Evolutionary conservation across 2,329 filamentous ascomycete species (phyloP), one percentile per base, ranked within the genome.

Genomic region (Microascus cirrosus): DNA sequence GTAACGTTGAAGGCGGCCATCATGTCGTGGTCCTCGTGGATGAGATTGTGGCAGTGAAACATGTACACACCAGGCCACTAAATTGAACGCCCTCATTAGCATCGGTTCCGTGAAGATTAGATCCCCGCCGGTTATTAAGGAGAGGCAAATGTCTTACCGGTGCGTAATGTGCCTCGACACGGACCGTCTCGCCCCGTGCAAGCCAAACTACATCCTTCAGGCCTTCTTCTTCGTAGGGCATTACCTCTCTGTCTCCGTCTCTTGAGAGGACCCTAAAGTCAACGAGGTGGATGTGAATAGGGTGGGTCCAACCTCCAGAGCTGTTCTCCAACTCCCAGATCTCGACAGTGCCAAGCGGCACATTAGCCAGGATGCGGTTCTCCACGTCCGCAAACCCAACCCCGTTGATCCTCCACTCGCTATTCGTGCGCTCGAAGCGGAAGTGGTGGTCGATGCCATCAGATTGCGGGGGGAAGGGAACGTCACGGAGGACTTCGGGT

Each of bases 161-260:
- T 2, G 74, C 73, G 62, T 77, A 81, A 62, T 74, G 70, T 1
- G 78, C 79, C 48, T 78, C 71, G 0, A 81, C 77, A 6, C 71
- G 69, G 13, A 79, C 76, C 1, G 68, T 74, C 67, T 84, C 80
- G 20, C 74, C 74, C 0, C 67, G 68, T 11, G 73, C 77, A 1
- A 84, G 70, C 72, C 79, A 78, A 1, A 83, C 79, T 1, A 82
- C 77, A 62, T 84, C 81, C 66, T 84, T 83, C 20, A 82, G 72
- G 0, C 77, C 80, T 0, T 72, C 74, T 1, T 70, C 68, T 67
- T 84, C 81, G 61, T 84, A 84, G 0, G 77, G 72, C 4, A 83
- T 74, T 11, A 58, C 58, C 13, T 63, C 64, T 2, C 73, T 70
- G 11, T 73, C 74, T 3, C 77, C 76, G 0, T 65, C 73, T 20